Evolutionary conservation across 768 basidiomycete species (phyloP), one percentile per base, ranked within the genome.

Genomic region (Tulasnella sp.): DNA sequence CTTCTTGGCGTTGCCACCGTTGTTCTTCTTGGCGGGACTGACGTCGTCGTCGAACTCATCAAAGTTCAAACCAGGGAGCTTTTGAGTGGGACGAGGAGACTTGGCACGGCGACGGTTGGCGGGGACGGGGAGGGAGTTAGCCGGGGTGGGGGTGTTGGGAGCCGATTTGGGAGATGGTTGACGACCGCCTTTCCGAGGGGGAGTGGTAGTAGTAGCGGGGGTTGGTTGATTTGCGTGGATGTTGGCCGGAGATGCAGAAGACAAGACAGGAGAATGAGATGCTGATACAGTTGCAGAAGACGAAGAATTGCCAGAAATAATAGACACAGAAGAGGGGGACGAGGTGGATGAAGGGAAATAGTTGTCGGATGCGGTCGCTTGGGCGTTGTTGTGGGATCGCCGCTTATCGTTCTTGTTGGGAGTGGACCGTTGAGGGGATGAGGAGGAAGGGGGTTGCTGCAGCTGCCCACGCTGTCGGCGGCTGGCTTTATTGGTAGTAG

Each of bases 211-310:
- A 72, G 72, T 22, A 71, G 64, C 64, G 8, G 7, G 64, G 22
- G 69, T 39, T 22, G 38, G 15, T 45, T 45, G 72, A 54, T 17
- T 14, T n/a, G n/a, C n/a, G 71, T 36, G 36, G 54, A 25, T 54
- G 54, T 34, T 74, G 39, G 37, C 37, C 39, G 73, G 42, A 54
- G 72, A 54, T 45, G 72, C 49, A 73, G 72, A 39, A 64, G 58
- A 70, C 40, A 70, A 70, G 40, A 70, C 69, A 70, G 69, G 40
- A 70, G 37, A 54, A 38, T 54, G 29, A 74, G 73, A 74, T 72
- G 72, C 72, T 74, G 73, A 74, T 74, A 74, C 73, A 74, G 52
- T 74, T 74, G 73, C 54, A 34, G 40, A 34, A 64, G 58, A 64
- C 58, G 58, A 64, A 64, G 73, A 52, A 74, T 58, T 52, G 37